Base-by-base conservation (phyloP, 2,329 filamentous ascomycete genomes). In the Diaporthe ampelina region DNA sequence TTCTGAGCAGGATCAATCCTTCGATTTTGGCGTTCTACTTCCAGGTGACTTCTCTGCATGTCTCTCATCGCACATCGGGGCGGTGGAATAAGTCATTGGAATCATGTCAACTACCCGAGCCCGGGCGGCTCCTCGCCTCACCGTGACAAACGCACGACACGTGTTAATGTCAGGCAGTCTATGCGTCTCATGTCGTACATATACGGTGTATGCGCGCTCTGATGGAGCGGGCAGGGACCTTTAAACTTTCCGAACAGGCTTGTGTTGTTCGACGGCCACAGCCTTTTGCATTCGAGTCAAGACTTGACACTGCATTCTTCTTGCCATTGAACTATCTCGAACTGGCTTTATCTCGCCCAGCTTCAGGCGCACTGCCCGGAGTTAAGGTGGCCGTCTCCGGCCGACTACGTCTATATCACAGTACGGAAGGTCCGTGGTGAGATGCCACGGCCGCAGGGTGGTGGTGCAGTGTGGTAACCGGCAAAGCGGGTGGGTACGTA, bases 101-200 rank as follows among this genome's bases (percentile, higher is more conserved):
- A 19, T 19, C 15, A 45, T 21, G 45, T 1, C 45, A 48, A 45
- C 43, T 48, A 21, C 45, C 19, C 45, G 45, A 21, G 45, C 19
- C 45, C 45, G 9, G 17, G 45, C 45, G 45, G 32, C 45, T 50
- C 35, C 29, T 15, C 29, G 17, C 29, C 15, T 52, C n/a, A 32
- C 10, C 35, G 61, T 52, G 21, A 35, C 7, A 29, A 50, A 52
- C 37, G 32, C 45, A 52, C 29, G 45, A 67, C 29, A 67, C 45
- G 45, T 67, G 63, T 67, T 19, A 24, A 24, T 67, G 45, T 24
- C 45, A 24, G 56, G 9, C 26, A 24, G 61, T 24, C 26, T n/a
- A 45, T 65, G 61, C 61, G 40, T 65, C 11, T 52, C 61, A 52
- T 67, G 45, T 45, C 45, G 35, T 65, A 45, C 7, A 21, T 61